phyloP scores from a whole-genome alignment of 768 basidiomycete species.

The Lactarius trivialis region DNA sequence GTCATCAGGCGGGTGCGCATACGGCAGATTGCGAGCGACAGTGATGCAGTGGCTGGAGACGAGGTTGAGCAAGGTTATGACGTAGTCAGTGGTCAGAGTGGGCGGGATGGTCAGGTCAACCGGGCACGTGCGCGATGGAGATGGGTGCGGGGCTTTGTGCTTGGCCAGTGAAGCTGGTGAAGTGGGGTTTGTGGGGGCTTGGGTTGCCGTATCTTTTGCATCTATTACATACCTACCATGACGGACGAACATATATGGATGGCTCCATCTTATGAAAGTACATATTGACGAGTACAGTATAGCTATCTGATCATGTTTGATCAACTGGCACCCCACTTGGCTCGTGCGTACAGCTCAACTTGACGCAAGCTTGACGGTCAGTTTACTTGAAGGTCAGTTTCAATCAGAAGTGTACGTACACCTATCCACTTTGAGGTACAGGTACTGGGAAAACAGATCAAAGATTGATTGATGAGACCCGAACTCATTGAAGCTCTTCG shows the following conservation, averaged over 20 bases:
- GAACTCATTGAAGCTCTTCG: not conserved
- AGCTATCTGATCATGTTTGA: not conserved
- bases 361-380: too few relatives aligned
- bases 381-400: too few relatives aligned
- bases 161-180: not conserved
- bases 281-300: not conserved
- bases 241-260: slow-evolving; percentile 7
- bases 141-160: slow-evolving; percentile 4
- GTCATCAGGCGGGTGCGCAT: slow-evolving; percentile 5
- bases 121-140: slow-evolving; percentile 4
- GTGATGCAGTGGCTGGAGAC: not conserved
- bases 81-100: not conserved
- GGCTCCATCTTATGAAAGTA: slow-evolving; percentile 5
- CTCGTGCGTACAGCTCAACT: not conserved
- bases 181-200: too few relatives aligned
- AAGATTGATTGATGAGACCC: not conserved
- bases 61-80: slow-evolving; percentile 3
- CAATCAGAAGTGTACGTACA: not conserved
- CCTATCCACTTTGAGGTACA: not conserved
- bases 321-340: not conserved
- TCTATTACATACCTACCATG: slow-evolving; percentile 9
- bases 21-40: slow-evolving; percentile 17
- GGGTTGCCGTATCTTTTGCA: not conserved
- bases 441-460: too few relatives aligned
- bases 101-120: not conserved